A percentile compares a stretch with the other conserved stretches of the same genome.
Evolutionary conservation across 2,329 filamentous ascomycete genomes (phyloP).

Genomic region (Monilinia laxa): DNA sequence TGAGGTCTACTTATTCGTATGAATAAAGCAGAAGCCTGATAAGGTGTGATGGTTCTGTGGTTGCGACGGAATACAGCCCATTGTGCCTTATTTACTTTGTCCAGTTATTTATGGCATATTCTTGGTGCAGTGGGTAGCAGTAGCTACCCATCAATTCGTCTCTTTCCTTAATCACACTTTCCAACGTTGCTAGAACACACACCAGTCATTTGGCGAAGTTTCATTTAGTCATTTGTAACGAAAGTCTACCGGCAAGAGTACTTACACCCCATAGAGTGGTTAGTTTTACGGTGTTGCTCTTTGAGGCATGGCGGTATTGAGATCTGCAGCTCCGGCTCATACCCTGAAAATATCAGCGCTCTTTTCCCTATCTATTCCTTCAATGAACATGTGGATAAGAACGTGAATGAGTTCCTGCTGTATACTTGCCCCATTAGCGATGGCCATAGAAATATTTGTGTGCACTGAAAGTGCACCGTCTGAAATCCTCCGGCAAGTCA

Average conservation of each 20-base stretch:
- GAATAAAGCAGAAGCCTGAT: background rate
- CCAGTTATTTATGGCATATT: background rate
- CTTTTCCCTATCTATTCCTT: background rate
- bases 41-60: background rate
- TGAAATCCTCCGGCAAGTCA: background rate
- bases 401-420: background rate
- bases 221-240: background rate
- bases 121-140: background rate
- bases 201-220: background rate
- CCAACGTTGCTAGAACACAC: background rate
- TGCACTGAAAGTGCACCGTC: background rate
- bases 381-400: background rate
- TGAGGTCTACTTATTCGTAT: too few species aligned
- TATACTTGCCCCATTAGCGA: background rate
- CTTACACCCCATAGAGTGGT: too few species aligned
- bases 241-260: too few species aligned
- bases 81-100: background rate
- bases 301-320: background rate
- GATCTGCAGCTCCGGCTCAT: background rate
- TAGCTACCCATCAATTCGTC: background rate
- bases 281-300: background rate
- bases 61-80: background rate
- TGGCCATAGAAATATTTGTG: background rate
- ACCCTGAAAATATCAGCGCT: background rate
- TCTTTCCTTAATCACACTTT: background rate